Conservation (phyloP, 768 basidiomycete genomes). For the Mycena vulgaris region DNA sequence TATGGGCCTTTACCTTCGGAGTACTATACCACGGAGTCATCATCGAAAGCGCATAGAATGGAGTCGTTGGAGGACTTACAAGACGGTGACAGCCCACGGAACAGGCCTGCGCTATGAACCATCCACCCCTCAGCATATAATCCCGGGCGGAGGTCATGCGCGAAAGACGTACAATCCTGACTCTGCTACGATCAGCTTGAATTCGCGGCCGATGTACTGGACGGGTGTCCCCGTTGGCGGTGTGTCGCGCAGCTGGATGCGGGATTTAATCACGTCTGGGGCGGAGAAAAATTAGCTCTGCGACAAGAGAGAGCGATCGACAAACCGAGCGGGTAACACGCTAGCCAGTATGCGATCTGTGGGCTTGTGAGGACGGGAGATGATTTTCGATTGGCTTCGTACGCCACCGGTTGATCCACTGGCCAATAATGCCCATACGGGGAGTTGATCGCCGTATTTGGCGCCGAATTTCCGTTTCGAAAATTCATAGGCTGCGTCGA, state of each 20-base stretch:
- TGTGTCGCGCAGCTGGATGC: slow-evolving; percentile 82
- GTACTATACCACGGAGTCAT: slow-evolving; percentile 54
- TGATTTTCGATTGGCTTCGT: slow-evolving; percentile 42
- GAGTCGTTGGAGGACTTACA: slow-evolving; percentile 60
- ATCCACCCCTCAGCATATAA: too few relatives aligned
- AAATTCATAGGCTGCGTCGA: slow-evolving; percentile 83
- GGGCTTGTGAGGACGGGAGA: slow-evolving; percentile 8
- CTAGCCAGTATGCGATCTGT: slow-evolving; percentile 92
- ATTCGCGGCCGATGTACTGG: slow-evolving; percentile 82
- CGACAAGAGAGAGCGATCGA: background rate
- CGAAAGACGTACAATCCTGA: slow-evolving; percentile 73
- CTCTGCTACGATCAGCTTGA: slow-evolving; percentile 77
- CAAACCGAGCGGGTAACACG: slow-evolving; percentile 89
- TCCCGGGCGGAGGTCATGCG: too few relatives aligned
- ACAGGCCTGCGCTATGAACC: slow-evolving; percentile 68
- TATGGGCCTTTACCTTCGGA: slow-evolving; percentile 68
- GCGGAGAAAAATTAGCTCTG: background rate
- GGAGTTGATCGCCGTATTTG: slow-evolving; percentile 72
- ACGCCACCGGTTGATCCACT: slow-evolving; percentile 90
- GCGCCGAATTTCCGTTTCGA: slow-evolving; percentile 83
- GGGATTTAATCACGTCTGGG: slow-evolving; percentile 91
- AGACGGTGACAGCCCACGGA: slow-evolving; percentile 83
- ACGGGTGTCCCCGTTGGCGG: slow-evolving; percentile 84
- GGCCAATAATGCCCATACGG: slow-evolving; percentile 88
- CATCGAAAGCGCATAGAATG: background rate